Base-by-base conservation (phyloP, 1,284 basidiomycete species). In the Malassezia yamatoensis region DNA sequence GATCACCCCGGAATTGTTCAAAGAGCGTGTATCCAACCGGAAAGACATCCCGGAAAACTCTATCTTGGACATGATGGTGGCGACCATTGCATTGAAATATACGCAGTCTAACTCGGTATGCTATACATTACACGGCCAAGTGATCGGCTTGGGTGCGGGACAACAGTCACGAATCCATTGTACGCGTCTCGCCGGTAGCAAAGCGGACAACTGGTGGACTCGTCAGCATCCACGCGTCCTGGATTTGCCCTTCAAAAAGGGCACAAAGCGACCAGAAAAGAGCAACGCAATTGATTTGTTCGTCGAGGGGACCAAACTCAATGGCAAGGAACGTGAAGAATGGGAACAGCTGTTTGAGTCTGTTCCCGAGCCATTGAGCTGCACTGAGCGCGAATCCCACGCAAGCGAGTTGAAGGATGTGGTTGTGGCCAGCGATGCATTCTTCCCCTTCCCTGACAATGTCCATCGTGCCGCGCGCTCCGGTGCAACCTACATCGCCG, bases 181-280 rank as follows among this genome's bases (percentile, higher is more conserved):
- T 79, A 99, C 93, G 18, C 87, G 94, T 49, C 84, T 99, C 44
- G 94, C 94, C 1, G 93, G 94, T 11, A 83, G 85, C 61, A 98
- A 99, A 79, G 90, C 90, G n/a, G 94, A 99, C 79, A 83, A 91
- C 68, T 98, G 93, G 90, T 98, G 94, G 93, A 81, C 96, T 55
- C 85, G 93, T 36, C 90, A 96, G 79, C 90, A 96, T 78, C 86
- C 90, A 0, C 85, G 88, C 46, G 90, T 91, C 46, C 84, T 96
- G 62, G 79, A 80, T 11, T 82, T 96, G 43, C 88, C 91, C 2
- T 99, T 96, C 83, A 96, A 94, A 77, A 90, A 91, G 77, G 90
- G 90, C 43, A 86, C 89, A 66, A 98, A 96, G 81, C 85, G 94
- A 42, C 89, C 93, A 1, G 93, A 98, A 72, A 96, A 96, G 78